Conservation (phyloP, 805 yeast species). For the Schizosaccharomyces cryophilus region DNA sequence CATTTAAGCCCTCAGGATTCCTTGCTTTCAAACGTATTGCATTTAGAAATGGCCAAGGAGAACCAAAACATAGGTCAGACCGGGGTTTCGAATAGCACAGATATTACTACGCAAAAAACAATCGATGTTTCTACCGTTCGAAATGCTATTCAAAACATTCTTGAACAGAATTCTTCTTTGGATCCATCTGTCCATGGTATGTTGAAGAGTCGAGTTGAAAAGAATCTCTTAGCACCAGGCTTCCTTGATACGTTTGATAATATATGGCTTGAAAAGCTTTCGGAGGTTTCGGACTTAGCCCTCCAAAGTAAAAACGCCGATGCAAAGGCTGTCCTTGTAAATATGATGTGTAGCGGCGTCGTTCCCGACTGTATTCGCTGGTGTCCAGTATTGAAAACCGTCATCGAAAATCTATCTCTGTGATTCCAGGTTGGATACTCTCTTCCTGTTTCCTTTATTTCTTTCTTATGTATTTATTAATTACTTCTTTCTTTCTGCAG, state of each 20-base stretch:
- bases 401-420: not conserved
- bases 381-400: not conserved
- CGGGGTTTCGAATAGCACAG: too few relatives aligned
- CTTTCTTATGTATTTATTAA: too few relatives aligned
- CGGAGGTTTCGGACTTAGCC: not conserved
- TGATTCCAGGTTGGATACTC: not conserved
- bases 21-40: too few relatives aligned
- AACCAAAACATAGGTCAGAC: too few relatives aligned
- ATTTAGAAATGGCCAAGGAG: too few relatives aligned
- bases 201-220: not conserved
- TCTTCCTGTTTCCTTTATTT: too few relatives aligned
- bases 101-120: too few relatives aligned
- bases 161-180: not conserved
- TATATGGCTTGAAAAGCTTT: not conserved
- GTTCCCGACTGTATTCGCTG: not conserved
- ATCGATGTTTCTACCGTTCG: too few relatives aligned
- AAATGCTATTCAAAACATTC: not conserved
- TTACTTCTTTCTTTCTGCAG: too few relatives aligned
- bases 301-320: not conserved
- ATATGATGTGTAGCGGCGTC: not conserved
- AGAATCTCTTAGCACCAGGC: not conserved
- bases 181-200: not conserved
- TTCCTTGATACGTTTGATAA: not conserved
- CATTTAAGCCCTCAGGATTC: too few relatives aligned
- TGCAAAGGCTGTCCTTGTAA: not conserved